Evolutionary conservation across 352 stramenopile species (phyloP).

Genomic region (Pythium diclinum): DNA sequence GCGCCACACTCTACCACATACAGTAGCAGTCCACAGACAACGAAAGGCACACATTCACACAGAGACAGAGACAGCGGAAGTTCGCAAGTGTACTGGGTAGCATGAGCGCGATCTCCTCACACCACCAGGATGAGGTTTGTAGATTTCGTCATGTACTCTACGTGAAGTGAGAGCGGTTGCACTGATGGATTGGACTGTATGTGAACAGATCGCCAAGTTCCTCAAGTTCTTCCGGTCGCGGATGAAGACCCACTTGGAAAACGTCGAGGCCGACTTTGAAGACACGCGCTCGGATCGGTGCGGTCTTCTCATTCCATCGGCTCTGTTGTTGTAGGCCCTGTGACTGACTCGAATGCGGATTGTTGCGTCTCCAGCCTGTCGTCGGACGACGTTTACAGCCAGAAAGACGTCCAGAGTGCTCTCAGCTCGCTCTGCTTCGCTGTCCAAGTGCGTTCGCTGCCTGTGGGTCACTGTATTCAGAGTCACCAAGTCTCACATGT

Average conservation of each 20-base stretch:
- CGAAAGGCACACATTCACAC: neutral
- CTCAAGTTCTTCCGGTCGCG: conserved; percentile 86
- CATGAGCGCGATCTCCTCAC: conserved; percentile 22
- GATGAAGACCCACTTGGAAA: conserved; percentile 70
- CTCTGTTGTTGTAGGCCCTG: no score
- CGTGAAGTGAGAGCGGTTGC: neutral
- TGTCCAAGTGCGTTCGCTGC: conserved; percentile 46
- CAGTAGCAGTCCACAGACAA: neutral
- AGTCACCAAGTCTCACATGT: neutral
- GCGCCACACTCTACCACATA: neutral
- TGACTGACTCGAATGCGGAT: neutral
- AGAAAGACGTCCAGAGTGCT: conserved; percentile 77
- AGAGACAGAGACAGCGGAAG: neutral
- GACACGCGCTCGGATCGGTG: conserved; percentile 75
- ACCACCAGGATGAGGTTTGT: conserved; percentile 67
- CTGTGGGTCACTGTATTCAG: neutral
- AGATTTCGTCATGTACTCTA: neutral
- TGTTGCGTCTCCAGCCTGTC: conserved; percentile 37
- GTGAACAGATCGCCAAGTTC: conserved; percentile 60
- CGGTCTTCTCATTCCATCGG: neutral
- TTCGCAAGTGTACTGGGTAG: neutral
- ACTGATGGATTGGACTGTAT: neutral
- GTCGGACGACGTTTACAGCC: conserved; percentile 78
- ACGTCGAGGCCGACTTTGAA: conserved; percentile 82
- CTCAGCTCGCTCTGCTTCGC: conserved; percentile 77